Evolutionary conservation across 73 alveolate genomes (phyloP), one percentile per base, ranked within the genome.

Genomic region (Symbiodinium pilosum): DNA sequence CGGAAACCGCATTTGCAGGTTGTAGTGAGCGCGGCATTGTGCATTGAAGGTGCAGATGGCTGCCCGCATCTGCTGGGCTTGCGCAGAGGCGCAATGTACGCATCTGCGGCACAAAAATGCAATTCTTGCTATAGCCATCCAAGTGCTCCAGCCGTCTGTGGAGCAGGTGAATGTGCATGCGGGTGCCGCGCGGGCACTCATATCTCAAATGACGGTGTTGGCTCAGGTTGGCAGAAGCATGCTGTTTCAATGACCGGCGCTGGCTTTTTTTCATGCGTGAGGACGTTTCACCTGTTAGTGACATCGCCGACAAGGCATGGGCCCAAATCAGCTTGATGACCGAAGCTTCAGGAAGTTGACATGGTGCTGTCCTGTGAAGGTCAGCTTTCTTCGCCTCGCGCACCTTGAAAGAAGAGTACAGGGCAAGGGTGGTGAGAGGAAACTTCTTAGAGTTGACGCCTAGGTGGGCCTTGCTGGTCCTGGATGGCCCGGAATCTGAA

Each of bases 371-470:
- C 39, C 77, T 24, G 41, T 6, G 39, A n/a, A 64, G 81, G 81
- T 64, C 20, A 64, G 81, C 81, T 64, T 64, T 30, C 81, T 64
- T 34, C 81, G 81, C 81, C 81, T 64, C 6, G 81, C 81, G 81
- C 30, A 38, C 41, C 81, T 64, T 14, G n/a, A n/a, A n/a, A n/a
- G n/a, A n/a, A n/a, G n/a, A n/a, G n/a, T n/a, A n/a, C n/a, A n/a
- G n/a, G n/a, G n/a, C n/a, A n/a, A n/a, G n/a, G n/a, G n/a, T n/a
- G n/a, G n/a, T n/a, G n/a, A n/a, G n/a, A n/a, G n/a, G n/a, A n/a
- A n/a, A n/a, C n/a, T n/a, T n/a, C n/a, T n/a, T n/a, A n/a, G n/a
- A n/a, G n/a, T n/a, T n/a, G n/a, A n/a, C 68, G 12, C 68, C 8
- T 38, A 64, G 81, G 81, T 64, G 81, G 81, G 81, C 81, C 32